Conservation (phyloP, 768 basidiomycete species). For the Collybia nuda region DNA sequence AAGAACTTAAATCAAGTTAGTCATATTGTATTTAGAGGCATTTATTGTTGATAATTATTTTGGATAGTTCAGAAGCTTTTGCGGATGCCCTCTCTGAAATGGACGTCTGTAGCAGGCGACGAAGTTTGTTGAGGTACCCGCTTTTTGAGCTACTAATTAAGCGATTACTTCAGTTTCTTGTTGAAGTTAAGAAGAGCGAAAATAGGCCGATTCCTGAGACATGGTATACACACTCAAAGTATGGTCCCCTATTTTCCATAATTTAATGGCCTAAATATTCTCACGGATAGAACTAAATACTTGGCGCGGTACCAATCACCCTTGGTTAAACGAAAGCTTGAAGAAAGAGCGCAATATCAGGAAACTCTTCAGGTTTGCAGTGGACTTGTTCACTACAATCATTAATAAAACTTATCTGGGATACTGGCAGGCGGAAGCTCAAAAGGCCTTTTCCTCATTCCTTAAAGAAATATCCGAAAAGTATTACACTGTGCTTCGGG, state of each 20-base stretch:
- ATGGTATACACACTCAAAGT: slow-evolving; percentile 75
- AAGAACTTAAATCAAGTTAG: slow-evolving; percentile 70
- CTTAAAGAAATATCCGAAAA: slow-evolving; percentile 66
- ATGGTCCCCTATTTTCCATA: neutral
- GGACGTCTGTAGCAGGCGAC: slow-evolving; percentile 61
- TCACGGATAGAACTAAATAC: slow-evolving; percentile 61
- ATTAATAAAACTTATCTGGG: neutral
- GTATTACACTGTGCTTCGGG: slow-evolving; percentile 70
- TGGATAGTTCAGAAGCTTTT: slow-evolving; percentile 69
- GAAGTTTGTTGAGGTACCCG: slow-evolving; percentile 49
- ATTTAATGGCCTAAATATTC: neutral
- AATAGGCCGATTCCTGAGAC: slow-evolving; percentile 47
- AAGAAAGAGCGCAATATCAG: slow-evolving; percentile 72
- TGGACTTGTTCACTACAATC: neutral
- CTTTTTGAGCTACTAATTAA: neutral
- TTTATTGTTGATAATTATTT: slow-evolving; percentile 1
- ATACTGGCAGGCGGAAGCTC: slow-evolving; percentile 49
- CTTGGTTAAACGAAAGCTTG: slow-evolving; percentile 53
- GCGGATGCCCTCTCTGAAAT: slow-evolving; percentile 72
- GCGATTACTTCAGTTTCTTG: slow-evolving; percentile 54
- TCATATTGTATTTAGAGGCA: slow-evolving; percentile 1
- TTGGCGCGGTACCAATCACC: slow-evolving; percentile 78
- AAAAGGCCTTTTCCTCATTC: slow-evolving; percentile 66
- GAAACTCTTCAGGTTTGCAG: slow-evolving; percentile 58
- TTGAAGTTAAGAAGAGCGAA: slow-evolving; percentile 69